Base-by-base conservation (phyloP, 176 grass and related monocot species). In the Carex parvula region DNA sequence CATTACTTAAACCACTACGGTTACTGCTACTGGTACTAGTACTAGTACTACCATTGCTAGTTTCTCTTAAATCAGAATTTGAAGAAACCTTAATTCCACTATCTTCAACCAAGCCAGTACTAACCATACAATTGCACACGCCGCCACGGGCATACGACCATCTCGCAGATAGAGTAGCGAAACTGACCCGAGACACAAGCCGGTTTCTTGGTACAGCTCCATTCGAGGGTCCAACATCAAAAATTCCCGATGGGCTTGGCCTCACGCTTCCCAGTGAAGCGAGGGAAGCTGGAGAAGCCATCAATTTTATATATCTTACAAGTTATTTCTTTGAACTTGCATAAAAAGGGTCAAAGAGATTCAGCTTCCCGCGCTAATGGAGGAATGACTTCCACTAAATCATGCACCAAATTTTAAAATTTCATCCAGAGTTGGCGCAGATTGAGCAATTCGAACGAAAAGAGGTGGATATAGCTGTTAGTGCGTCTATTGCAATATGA, bases 251-350 rank as follows among this genome's bases (percentile, higher is more conserved):
- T 5, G 84, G 72, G 54, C 84, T 88, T 24, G 88, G 78, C 83
- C 91, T 98, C 77, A 88, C 88, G 56, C 86, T 95, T 84, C 95
- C 95, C 68, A 98, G 86, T 68, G 87, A 84, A 11, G 92, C 84
- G 41, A 97, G 79, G 24, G 94, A 97, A 88, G 94, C 88, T 65
- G 85, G 94, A 89, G 90, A 97, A 75, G 89, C 87, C 92, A 94
- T 97, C 85, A 84, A 82, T n/a, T 53, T 64, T 64, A 55, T 87
- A n/a, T 80, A 82, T 88, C 50, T 57, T 72, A 89, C 70, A 58
- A 21, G 35, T 67, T 42, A 79, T 61, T 74, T 22, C 85, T 91
- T 83, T 37, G 53, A 86, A 91, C 58, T 84, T 78, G 67, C 89
- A 85, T 81, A 39, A 22, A 83, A 79, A 79, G 4, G 22, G 46